Conservation (phyloP, 1,284 basidiomycete species). For the Anthracocystis walkeri region DNA sequence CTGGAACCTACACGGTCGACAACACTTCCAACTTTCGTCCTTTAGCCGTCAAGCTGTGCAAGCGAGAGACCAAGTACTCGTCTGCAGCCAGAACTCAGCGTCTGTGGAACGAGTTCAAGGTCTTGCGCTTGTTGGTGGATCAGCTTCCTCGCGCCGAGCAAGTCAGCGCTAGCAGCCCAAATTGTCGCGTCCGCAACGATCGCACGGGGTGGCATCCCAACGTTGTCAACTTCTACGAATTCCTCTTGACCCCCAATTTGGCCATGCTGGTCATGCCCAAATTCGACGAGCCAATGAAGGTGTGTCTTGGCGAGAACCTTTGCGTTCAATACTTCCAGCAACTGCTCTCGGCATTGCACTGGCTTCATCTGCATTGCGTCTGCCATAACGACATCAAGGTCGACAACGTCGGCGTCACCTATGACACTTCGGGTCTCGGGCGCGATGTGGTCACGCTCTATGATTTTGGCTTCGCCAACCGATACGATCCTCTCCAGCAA, state of each 20-base stretch:
- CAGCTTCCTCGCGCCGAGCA: conserved; percentile 39
- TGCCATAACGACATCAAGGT: conserved; percentile 65
- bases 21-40: conserved; percentile 37
- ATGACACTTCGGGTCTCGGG: conserved; percentile 40
- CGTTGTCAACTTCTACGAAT: conserved; percentile 55
- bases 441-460: conserved; percentile 33
- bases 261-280: conserved; percentile 61
- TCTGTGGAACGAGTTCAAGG: conserved; percentile 64
- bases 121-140: conserved; percentile 46
- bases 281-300: conserved; percentile 59
- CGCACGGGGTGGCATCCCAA: conserved; percentile 52
- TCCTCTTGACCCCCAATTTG: conserved; percentile 50
- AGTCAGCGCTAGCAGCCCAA: conserved; percentile 37
- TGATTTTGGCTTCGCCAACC: conserved; percentile 63
- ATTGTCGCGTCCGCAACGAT: conserved; percentile 36
- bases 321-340: conserved; percentile 57
- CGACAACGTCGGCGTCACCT: conserved; percentile 54
- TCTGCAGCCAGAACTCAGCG: conserved; percentile 48
- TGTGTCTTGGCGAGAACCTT: conserved; percentile 48
- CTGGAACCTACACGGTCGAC: conserved; percentile 33
- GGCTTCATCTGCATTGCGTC: conserved; percentile 57
- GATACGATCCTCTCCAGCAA: conserved; percentile 44
- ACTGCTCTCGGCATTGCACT: conserved; percentile 51
- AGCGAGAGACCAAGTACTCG: conserved; percentile 43
- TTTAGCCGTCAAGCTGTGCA: conserved; percentile 55